Percentiles rank a stretch among this genome's conserved stretches.
Evolutionary conservation across 2,329 filamentous ascomycete species (phyloP).

Genomic region (Epichloe uncinata): DNA sequence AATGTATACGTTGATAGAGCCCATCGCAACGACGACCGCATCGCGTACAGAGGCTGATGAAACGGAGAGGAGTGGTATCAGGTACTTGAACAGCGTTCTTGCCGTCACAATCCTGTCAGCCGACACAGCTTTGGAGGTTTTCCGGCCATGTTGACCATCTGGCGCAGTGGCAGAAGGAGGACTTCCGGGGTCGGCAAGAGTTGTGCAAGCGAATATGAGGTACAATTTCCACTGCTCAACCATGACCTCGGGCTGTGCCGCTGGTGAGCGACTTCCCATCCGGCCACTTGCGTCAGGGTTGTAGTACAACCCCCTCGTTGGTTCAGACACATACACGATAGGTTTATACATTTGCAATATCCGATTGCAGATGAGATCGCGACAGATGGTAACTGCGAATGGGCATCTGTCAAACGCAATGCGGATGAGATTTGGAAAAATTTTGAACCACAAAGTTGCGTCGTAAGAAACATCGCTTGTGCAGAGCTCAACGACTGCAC

Average conservation of each 20-base stretch:
- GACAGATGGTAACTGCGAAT: conserved; percentile 77
- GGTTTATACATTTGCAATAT: conserved; percentile 86
- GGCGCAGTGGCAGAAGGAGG: conserved; percentile 28
- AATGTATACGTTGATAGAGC: conserved; percentile 88
- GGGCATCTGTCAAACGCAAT: conserved; percentile 85
- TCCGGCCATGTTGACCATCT: conserved; percentile 62
- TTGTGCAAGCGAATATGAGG: conserved; percentile 92
- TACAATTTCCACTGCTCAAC: conserved; percentile 98
- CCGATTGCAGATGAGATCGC: conserved; percentile 85
- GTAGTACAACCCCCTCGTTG: conserved; percentile 49
- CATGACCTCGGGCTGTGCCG: conserved; percentile 69
- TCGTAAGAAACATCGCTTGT: conserved; percentile 94
- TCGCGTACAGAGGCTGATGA: conserved; percentile 71
- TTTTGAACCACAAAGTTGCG: conserved; percentile 90
- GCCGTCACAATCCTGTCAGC: conserved; percentile 76
- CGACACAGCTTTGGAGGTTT: conserved; percentile 57
- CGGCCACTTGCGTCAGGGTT: conserved; percentile 45
- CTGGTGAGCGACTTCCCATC: conserved; percentile 40
- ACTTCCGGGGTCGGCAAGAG: conserved; percentile 69
- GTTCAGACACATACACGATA: conserved; percentile 68
- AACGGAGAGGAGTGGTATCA: conserved; percentile 76
- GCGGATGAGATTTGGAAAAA: conserved; percentile 89
- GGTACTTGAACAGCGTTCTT: conserved; percentile 75
- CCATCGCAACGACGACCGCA: conserved; percentile 81
- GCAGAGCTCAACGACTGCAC: conserved; percentile 83